A percentile compares a stretch with the other conserved stretches of the same genome.
These are phyloP conservation scores for Talaromyces proteolyticus DNA, from an alignment of 495 filamentous ascomycete genomes.

Conservation along the genomic window DNA sequence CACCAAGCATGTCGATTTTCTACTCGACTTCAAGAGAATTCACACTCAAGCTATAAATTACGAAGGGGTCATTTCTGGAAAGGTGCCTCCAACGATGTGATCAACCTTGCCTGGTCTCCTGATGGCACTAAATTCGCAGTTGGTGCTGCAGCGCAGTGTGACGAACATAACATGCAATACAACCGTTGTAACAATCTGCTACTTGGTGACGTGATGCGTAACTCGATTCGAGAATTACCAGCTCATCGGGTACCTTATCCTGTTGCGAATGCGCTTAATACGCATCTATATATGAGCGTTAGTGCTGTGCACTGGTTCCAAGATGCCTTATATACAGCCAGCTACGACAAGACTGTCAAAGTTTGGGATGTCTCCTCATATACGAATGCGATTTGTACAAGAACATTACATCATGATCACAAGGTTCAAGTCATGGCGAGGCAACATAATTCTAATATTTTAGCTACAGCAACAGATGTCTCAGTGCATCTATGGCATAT, in stretches of 20 bases:
- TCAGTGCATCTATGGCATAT: conserved; percentile 28
- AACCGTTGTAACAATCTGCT: conserved; percentile 75
- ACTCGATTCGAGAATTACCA: conserved; percentile 56
- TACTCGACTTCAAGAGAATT: neutral
- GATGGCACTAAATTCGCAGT: conserved; percentile 43
- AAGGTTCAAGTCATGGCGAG: conserved; percentile 67
- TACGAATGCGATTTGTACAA: conserved; percentile 27
- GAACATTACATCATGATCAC: conserved; percentile 57
- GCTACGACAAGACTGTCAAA: conserved; percentile 76
- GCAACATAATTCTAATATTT: conserved; percentile 32
- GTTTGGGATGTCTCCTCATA: conserved; percentile 54
- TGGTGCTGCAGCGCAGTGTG: conserved; percentile 69
- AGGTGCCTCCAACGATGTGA: conserved; percentile 47
- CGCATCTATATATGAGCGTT: conserved; percentile 70
- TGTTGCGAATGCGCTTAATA: conserved; percentile 49
- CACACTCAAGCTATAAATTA: conserved; percentile 10
- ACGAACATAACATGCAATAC: conserved; percentile 75
- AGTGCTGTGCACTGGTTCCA: conserved; percentile 69
- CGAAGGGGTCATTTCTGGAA: conserved; percentile 37
- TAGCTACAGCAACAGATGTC: conserved; percentile 45
- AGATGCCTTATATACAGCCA: conserved; percentile 62
- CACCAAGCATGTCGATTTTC: neutral
- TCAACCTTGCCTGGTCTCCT: conserved; percentile 41
- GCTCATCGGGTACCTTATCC: conserved; percentile 63
- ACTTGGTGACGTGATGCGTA: conserved; percentile 54